phyloP scores from a whole-genome alignment of 2,329 filamentous ascomycete genomes.

The Hypoxylon sp. region DNA sequence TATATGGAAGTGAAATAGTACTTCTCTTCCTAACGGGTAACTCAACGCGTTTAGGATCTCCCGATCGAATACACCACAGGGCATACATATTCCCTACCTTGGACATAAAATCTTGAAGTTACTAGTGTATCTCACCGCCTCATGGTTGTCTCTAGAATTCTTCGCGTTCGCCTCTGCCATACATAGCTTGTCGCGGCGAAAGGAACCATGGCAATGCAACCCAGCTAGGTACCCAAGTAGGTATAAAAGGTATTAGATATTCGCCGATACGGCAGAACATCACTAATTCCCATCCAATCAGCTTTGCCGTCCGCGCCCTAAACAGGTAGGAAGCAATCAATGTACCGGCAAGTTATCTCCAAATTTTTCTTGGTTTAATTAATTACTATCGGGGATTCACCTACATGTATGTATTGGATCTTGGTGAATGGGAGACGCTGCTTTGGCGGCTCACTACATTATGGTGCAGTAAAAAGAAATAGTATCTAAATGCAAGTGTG shows the following conservation, averaged over 20 bases:
- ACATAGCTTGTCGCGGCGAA: not conserved
- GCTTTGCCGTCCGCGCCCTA: conserved; percentile 8
- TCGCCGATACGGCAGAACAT: conserved; percentile 11
- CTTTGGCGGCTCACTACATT: not conserved
- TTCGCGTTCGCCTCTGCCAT: not conserved
- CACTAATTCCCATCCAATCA: conserved; percentile 13
- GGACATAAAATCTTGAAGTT: not conserved
- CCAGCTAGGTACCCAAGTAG: not conserved
- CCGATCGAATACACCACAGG: not conserved
- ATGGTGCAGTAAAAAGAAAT: not conserved
- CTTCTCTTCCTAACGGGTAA: not conserved
- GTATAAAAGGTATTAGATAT: conserved; percentile 6
- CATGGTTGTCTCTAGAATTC: not conserved
- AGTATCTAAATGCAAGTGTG: not conserved
- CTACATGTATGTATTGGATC: not conserved
- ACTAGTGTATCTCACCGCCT: not conserved
- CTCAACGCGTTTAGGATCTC: not conserved
- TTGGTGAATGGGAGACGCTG: not conserved
- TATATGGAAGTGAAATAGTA: not conserved
- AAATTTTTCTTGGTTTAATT: not conserved
- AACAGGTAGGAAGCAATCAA: conserved; percentile 22
- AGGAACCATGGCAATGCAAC: conserved; percentile 8
- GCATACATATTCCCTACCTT: not conserved
- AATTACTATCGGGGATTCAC: not conserved
- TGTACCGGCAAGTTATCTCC: not conserved